These are phyloP conservation scores for Cystofilobasidium ferigula DNA, from an alignment of 768 basidiomycete genomes.

Conservation along the genomic window DNA sequence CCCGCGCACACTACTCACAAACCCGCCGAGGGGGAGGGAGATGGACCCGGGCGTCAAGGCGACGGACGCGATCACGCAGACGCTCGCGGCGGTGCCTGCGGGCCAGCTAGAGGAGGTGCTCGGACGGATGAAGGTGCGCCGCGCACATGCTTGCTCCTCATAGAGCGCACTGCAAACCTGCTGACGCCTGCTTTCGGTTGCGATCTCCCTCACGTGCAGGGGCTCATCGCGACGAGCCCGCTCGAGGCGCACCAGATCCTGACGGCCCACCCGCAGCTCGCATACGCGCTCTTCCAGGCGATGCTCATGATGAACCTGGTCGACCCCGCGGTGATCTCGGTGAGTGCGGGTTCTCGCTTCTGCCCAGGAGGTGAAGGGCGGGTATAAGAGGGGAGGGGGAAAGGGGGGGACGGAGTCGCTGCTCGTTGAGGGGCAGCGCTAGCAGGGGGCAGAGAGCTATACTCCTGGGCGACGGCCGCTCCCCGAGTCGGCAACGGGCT, in stretches of 20 bases:
- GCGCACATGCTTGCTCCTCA: not conserved
- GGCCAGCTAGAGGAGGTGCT: conserved; percentile 81
- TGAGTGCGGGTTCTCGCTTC: conserved; percentile 27
- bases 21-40: conserved; percentile 64
- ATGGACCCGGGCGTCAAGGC: conserved; percentile 59
- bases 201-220: conserved; percentile 45
- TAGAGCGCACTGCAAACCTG: too few relatives aligned
- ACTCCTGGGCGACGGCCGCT: too few relatives aligned
- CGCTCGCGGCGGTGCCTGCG: conserved; percentile 71
- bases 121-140: conserved; percentile 89
- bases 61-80: conserved; percentile 73
- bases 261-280: conserved; percentile 75
- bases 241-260: conserved; percentile 76
- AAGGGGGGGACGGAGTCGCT: too few relatives aligned
- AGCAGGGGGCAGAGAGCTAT: too few relatives aligned
- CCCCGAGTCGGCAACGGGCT: too few relatives aligned
- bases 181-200: too few relatives aligned
- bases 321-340: conserved; percentile 70
- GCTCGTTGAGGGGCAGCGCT: too few relatives aligned
- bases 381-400: too few relatives aligned
- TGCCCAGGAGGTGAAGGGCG: too few relatives aligned
- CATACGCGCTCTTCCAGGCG: conserved; percentile 92
- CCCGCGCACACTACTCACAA: conserved; percentile 49
- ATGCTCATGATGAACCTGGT: conserved; percentile 87
- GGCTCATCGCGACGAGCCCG: conserved; percentile 79